These are phyloP conservation scores for Lactifluus pinguis DNA, from an alignment of 768 basidiomycete species.

Conservation along the genomic window DNA sequence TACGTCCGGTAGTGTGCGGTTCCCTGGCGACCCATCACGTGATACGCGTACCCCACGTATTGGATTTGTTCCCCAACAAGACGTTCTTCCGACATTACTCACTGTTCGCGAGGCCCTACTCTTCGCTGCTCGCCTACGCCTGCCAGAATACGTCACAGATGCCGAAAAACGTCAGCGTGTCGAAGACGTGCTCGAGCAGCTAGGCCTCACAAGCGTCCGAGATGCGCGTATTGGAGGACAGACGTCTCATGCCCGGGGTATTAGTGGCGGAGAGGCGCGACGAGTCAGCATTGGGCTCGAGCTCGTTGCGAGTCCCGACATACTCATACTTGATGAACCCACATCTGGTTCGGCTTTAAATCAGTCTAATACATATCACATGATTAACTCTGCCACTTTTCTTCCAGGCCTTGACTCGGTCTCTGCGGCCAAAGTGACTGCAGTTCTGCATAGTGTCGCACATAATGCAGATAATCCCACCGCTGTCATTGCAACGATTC, in stretches of 20 bases:
- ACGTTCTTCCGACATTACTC: slow-evolving; percentile 63
- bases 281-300: slow-evolving; percentile 50
- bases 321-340: slow-evolving; percentile 57
- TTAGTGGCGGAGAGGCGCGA: slow-evolving; percentile 62
- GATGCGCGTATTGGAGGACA: slow-evolving; percentile 62
- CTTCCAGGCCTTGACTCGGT: slow-evolving; percentile 27
- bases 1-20: slow-evolving; percentile 50
- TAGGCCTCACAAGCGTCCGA: slow-evolving; percentile 64
- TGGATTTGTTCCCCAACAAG: slow-evolving; percentile 84
- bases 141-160: slow-evolving; percentile 63
- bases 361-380: slow-evolving; percentile 4
- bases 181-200: slow-evolving; percentile 58
- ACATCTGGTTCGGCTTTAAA: slow-evolving; percentile 46
- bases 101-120: slow-evolving; percentile 54
- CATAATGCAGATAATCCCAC: slow-evolving; percentile 59
- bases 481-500: slow-evolving; percentile 56
- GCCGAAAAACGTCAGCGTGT: slow-evolving; percentile 61
- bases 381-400: slow-evolving; percentile 26
- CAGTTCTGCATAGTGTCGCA: slow-evolving; percentile 49
- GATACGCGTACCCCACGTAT: slow-evolving; percentile 39
- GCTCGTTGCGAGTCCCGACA: slow-evolving; percentile 49
- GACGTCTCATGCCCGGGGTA: slow-evolving; percentile 56
- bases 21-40: slow-evolving; percentile 35
- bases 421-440: slow-evolving; percentile 31
- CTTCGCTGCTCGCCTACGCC: slow-evolving; percentile 77